Evolutionary conservation across 2,329 filamentous ascomycete species (phyloP), one percentile per base, ranked within the genome.

Genomic region (Diaporthe citrichinensis): DNA sequence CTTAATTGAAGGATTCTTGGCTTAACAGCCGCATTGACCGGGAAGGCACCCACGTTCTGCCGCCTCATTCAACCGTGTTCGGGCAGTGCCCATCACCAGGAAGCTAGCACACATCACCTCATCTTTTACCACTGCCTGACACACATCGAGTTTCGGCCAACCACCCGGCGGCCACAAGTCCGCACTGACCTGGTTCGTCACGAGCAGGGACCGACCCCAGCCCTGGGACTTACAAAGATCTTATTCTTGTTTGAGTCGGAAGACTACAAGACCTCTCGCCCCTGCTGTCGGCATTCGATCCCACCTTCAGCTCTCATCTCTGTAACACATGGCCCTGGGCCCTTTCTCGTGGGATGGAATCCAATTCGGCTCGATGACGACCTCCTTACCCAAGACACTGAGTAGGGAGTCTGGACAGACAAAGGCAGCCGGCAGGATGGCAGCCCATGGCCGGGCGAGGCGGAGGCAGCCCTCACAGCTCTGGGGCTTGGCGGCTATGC

Each of bases 401-500:
- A 62, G 20, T 23, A 34, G 68, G 61, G 31, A 34, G 28, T 67
- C 59, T 51, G 41, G 34, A 15, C 31, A 59, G 20, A n/a, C 25
- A 25, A 71, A 58, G 69, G 36, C 62, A 51, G 36, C 65, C 20
- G 14, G 44, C 59, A 55, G 20, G n/a, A 76, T 76, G 75, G 55
- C 61, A 58, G 57, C 39, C 46, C 61, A 39, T 2, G 46, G 57
- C 36, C 58, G 76, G 65, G 57, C 69, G 39, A 65, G 71, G 55
- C 75, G 75, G 44, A 69, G 73, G 71, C 71, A 51, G 31, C 57
- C 31, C 4, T 73, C 67, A 46, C 75, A 34, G 57, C 74, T 77
- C 74, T 71, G 39, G 39, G 62, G 58, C 71, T 46, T 78, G 9
- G 49, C 79, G n/a, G 55, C 77, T 69, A 69, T 80, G 74, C 78